Base-by-base conservation (phyloP, 108 stramenopile species). In the Nitzschia sp. region DNA sequence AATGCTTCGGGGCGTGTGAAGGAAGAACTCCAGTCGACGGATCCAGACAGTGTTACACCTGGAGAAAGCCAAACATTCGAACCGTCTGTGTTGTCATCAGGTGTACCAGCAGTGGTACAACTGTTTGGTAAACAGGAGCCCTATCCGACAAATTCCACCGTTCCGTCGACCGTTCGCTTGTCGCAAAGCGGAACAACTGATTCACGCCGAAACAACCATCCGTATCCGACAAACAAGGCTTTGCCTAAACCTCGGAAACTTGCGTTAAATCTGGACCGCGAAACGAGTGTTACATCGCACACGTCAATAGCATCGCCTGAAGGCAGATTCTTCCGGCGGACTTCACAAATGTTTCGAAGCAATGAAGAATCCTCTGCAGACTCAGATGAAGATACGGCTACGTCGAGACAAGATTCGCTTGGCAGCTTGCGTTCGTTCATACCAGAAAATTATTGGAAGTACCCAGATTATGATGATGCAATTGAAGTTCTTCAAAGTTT, bases 301-400 rank as follows among this genome's bases (percentile, higher is more conserved):
- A 56, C 41, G 10, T 10, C 61, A 5, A 21, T 75, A 7, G 61
- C 64, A n/a, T 59, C 73, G 20, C 66, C 73, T 0, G 73, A 67
- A 43, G 73, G 57, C 17, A 58, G 65, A 41, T 75, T 75, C 25
- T 44, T 75, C 20, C 66, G 73, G 5, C 58, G 73, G 9, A 29
- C 58, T 9, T 53, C 57, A 0, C 48, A 61, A 70, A 50, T 48
- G 53, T 10, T 43, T 22, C 51, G 38, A 52, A 63, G 41, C 48
- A 25, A 15, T 5, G 17, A 67, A 41, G 53, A 57, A 34, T 12
- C 15, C 15, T 46, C 20, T 15, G 46, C 52, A n/a, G 51, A 40
- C 0, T 7, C 41, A 21, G 39, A 24, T 54, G 42, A 54, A 43
- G 50, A 52, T 19, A 46, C 46, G 10, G 43, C 22, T 6, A 25